Base-by-base conservation (phyloP, 352 stramenopile genomes). In the Globisporangium echinulatum region DNA sequence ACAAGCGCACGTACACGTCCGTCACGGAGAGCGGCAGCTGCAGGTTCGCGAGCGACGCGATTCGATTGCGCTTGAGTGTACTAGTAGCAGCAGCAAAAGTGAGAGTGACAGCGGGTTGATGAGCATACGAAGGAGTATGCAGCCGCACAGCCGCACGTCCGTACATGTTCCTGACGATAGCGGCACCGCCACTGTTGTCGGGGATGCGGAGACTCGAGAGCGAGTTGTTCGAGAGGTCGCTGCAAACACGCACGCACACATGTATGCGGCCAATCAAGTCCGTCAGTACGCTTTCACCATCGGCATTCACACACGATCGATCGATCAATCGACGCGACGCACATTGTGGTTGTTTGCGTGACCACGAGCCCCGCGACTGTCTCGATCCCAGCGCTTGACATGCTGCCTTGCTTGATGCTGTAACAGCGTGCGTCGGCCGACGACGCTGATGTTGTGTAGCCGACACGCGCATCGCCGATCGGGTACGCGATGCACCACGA, bases 191-290 rank as follows among this genome's bases (percentile, higher is more conserved):
- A 14, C n/a, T 47, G 8, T 39, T 43, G 50, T 42, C 38, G 5
- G 48, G 14, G 15, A 66, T 57, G 5, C 39, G 15, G 17, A 66
- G 38, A n/a, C 19, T 61, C 48, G 40, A 42, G 54, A 66, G 59
- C 25, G 60, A 60, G 48, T 66, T 66, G 48, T 66, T 56, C 0
- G 54, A 49, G 10, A 66, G 49, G 13, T 49, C 14, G 8, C 59
- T 65, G 46, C n/a, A 50, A 6, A 17, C 3, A 36, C 4, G 46
- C 14, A 49, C 46, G 13, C n/a, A 46, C 8, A 46, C 9, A 10
- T 9, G 9, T 7, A 13, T 17, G 11, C 42, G n/a, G 25, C 1
- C 25, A 25, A 2, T 25, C 25, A 1, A 25, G 25, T 25, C 25
- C 25, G 2, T 25, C 25, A 2, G 25, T 25, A 25, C 25, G 2